phyloP scores from a whole-genome alignment of 2,329 filamentous ascomycete genomes.

The Penicillium sp. region DNA sequence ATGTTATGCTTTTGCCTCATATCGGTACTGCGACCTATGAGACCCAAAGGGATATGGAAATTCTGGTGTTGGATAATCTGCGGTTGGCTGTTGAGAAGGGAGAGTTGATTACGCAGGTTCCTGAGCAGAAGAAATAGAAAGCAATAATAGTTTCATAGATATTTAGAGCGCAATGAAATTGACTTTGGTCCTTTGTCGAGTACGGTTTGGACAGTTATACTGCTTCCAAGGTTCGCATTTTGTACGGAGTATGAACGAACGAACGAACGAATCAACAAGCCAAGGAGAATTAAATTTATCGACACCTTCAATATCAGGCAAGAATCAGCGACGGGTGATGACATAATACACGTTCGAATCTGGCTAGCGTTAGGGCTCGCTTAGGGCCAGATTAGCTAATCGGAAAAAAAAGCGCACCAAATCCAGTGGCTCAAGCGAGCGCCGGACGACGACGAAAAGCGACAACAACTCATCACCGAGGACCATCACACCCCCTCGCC shows the following conservation, averaged over 20 bases:
- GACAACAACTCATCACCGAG: constrained; percentile 44
- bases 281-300: no score
- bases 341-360: no score
- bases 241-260: no score
- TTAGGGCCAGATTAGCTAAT: no score
- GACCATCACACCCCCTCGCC: constrained; percentile 45
- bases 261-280: no score
- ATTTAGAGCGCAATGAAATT: not conserved
- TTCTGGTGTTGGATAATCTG: constrained; percentile 61
- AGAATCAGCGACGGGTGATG: no score
- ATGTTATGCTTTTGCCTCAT: constrained; percentile 60
- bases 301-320: no score
- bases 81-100: constrained; percentile 59
- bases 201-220: not conserved
- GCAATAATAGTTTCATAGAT: not conserved
- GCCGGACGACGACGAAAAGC: constrained; percentile 40
- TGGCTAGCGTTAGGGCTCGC: no score
- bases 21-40: constrained; percentile 63
- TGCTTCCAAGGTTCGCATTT: no score
- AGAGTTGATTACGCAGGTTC: constrained; percentile 61
- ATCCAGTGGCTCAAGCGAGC: constrained; percentile 33
- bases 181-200: not conserved
- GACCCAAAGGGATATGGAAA: constrained; percentile 64
- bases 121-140: constrained; percentile 56
- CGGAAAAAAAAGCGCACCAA: constrained; percentile 45